Base-by-base conservation (phyloP, 1,284 basidiomycete species). In the Papiliotrema laurentii region DNA sequence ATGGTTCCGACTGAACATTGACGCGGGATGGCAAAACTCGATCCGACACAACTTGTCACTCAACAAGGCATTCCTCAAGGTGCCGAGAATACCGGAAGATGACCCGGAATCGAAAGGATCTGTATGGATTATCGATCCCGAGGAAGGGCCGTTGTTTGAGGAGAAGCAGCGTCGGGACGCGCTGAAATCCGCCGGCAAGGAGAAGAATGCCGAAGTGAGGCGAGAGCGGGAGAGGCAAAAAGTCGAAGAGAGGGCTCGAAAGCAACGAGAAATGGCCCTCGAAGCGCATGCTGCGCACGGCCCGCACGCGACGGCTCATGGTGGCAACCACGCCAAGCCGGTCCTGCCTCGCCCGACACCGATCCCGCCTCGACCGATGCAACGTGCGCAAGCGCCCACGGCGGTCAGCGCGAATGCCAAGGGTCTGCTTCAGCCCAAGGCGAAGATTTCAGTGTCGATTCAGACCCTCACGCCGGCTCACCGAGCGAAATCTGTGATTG, bases 81-180 rank as follows among this genome's bases (percentile, higher is more conserved):
- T 44, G 77, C 86, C 89, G 49, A 79, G 86, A 35, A 87, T 84
- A 54, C 65, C 82, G 47, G 89, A 85, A 24, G 88, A 88, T 47
- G 87, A 89, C 66, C 83, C 86, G 49, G 88, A 89, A 50, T 69
- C 63, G 13, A 92, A 92, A 67, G 89, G 89, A 2, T 89, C 84
- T 54, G 86, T 89, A 54, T 93, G 90, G 90, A 85, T 85, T 24
- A 77, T 93, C 25, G 88, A 91, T 60, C 82, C 84, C 46, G 81
- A 83, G 26, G 67, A 73, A 46, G 72, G 71, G 16, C 72, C 71
- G 3, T 52, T 70, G 22, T 72, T 73, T 41, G 71, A 71, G 51
- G 72, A 72, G 51, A 71, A 72, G 51, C 69, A 72, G 47, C 58
- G 64, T 36, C 55, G 57, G 19, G 69, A 72, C 42, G 64, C 67